Base-by-base conservation (phyloP, 495 filamentous ascomycete species). In the Penicillium fimorum region DNA sequence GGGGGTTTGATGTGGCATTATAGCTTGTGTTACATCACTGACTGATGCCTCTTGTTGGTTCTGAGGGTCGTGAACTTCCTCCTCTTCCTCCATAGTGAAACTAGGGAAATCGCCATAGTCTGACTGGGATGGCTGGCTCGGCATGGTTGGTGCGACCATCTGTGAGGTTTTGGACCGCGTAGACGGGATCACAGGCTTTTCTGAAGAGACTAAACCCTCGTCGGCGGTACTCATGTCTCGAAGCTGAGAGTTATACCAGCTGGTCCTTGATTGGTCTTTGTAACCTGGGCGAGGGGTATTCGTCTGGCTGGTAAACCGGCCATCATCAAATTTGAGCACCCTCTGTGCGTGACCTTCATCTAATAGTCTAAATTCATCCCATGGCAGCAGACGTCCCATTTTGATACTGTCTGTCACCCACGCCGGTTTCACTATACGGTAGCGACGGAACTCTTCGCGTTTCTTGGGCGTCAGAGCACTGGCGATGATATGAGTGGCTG, bases 401-500 rank as follows among this genome's bases (percentile, higher is more conserved):
- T 84, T 78, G 53, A 97, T 82, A 65, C 91, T 95, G 56, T 97
- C 94, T 10, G 90, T 86, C 2, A 97, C 81, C 94, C 94, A 98
- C 48, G 92, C 87, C n/a, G 94, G 94, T 70, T 92, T 96, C 59
- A 96, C 94, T 24, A 98, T 90, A 29, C 91, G 85, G 64, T 96
- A 97, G 53, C 82, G 84, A 20, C 74, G 77, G 59, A 95, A 96
- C 57, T 97, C 94, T 32, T 89, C 84, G 29, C 83, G 81, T 66
- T 98, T 98, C 77, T 96, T 97, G 0, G 89, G 90, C 2, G 94
- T 93, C 33, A 98, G 79, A 51, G 84, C 86, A 44, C 88, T 91
- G 5, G 93, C 91, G 64, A 98, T 91, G 63, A 98, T 95, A 69
- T 97, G 95, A 2, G 94, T 98, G 0, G 91, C 91, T 61, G 84